Conservation (phyloP, 805 yeast genomes). For the Sugiyamaella marilandica region DNA sequence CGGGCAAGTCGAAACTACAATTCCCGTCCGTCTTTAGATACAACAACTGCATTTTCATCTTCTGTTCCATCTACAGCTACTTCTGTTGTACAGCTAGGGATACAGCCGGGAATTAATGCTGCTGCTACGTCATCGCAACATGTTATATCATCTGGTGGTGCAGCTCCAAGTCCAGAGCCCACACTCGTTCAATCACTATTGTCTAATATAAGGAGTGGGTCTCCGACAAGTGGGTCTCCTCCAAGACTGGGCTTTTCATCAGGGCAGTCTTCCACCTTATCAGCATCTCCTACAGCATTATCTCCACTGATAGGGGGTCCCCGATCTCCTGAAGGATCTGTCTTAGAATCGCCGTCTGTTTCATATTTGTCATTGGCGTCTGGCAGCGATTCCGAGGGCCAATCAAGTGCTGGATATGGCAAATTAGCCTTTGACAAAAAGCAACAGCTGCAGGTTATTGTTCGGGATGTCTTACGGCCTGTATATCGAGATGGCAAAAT, state of each 20-base stretch:
- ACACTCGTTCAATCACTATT: conserved; percentile 23
- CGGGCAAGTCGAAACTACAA: conserved; percentile 11
- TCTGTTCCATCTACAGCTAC: conserved; percentile 2
- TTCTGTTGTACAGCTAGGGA: not conserved
- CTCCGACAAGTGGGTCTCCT: conserved; percentile 4
- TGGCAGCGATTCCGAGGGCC: conserved; percentile 4
- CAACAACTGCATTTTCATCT: not conserved
- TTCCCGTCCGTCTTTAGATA: not conserved
- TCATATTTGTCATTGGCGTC: not conserved
- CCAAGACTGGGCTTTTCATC: not conserved
- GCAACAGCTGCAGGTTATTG: conserved; percentile 50
- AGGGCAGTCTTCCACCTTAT: conserved; percentile 3
- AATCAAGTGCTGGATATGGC: conserved; percentile 11
- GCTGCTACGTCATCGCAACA: not conserved
- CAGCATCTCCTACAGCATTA: not conserved
- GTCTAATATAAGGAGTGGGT: conserved; percentile 22
- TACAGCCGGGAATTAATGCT: not conserved
- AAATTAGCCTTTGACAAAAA: conserved; percentile 42
- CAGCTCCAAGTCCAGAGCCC: conserved; percentile 5
- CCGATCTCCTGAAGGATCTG: conserved; percentile 13
- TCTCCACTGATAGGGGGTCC: conserved; percentile 1
- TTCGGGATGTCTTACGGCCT: conserved; percentile 49
- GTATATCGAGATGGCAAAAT: conserved; percentile 39
- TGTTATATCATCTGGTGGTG: not conserved
- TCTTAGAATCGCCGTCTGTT: conserved; percentile 15